phyloP scores from a whole-genome alignment of 1,139 yeast species.

The Taphrina pruni region DNA sequence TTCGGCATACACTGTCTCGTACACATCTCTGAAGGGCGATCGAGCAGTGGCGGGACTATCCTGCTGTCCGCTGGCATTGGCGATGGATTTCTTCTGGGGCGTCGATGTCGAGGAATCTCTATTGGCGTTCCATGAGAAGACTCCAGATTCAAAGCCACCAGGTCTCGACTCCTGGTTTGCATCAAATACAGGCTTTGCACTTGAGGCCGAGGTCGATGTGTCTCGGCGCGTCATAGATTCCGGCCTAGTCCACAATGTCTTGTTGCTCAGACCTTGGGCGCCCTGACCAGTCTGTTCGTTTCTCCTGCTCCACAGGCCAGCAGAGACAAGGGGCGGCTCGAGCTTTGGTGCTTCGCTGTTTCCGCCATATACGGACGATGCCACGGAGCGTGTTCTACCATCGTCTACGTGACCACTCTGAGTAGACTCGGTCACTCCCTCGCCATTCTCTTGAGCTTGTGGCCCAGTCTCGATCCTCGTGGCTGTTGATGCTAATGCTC shows the following conservation, averaged over 20 bases:
- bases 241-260: slow-evolving; percentile 9
- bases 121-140: slow-evolving; percentile 18
- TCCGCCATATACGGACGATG: slow-evolving; percentile 3
- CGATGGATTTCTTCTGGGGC: background rate
- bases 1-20: slow-evolving; percentile 15
- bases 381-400: background rate
- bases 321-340: slow-evolving; percentile 11
- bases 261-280: background rate
- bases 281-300: background rate
- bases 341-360: background rate
- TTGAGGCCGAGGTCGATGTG: background rate
- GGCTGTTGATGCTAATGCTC: background rate
- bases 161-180: background rate
- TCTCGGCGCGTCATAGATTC: background rate
- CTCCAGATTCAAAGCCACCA: slow-evolving; percentile 11
- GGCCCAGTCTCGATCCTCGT: too few species aligned
- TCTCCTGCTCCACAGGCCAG: slow-evolving; percentile 13
- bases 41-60: background rate
- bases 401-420: background rate
- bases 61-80: background rate
- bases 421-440: background rate
- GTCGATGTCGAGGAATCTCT: slow-evolving; percentile 4
- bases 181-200: background rate
- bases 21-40: slow-evolving; percentile 2
- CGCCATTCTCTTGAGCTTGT: background rate